Base-by-base conservation (phyloP, 768 basidiomycete genomes). In the Leucocoprinus leucothites region DNA sequence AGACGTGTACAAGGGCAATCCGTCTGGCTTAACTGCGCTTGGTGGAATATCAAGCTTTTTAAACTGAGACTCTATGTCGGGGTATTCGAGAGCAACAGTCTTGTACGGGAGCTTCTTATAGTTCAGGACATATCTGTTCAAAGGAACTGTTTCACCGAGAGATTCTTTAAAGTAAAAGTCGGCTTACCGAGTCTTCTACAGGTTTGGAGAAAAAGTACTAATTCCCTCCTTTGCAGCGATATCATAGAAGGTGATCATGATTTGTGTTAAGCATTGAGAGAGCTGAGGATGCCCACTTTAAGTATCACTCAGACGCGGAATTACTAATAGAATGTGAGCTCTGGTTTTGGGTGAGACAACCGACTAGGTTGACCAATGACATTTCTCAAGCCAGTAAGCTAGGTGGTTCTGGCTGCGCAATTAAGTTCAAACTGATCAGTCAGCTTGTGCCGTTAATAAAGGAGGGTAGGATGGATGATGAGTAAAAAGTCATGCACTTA, bases 61-160 rank as follows among this genome's bases (percentile, higher is more conserved):
- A 58, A 60, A 58, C 43, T 57, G 56, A 1, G 34, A 22, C 46
- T 54, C 71, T 48, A 82, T 71, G 50, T 80, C 73, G 1, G 74
- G 71, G 52, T 64, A 73, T 49, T 75, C 76, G 21, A 78, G 61
- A 74, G 75, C 77, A 45, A 68, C 64, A 3, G 77, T 77, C 57
- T 66, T 69, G 63, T 73, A 51, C 11, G 56, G 56, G 18, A 52
- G 31, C 1, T 41, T 47, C 34, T 57, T 57, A 34, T 46, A 51
- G 44, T 57, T 57, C 24, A 57, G 43, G 18, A 46, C 24, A 31
- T 45, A 51, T 36, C 56, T 57, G 13, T 18, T 8, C n/a, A 9
- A 16, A 14, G 7, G 9, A 3, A 18, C 13, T 22, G n/a, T 9
- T 9, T 13, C 8, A 2, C 9, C 14, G 9, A 43, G 24, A 35